Base-by-base conservation (phyloP, 1,139 yeast species). In the Casaregolazyma suthepensis region DNA sequence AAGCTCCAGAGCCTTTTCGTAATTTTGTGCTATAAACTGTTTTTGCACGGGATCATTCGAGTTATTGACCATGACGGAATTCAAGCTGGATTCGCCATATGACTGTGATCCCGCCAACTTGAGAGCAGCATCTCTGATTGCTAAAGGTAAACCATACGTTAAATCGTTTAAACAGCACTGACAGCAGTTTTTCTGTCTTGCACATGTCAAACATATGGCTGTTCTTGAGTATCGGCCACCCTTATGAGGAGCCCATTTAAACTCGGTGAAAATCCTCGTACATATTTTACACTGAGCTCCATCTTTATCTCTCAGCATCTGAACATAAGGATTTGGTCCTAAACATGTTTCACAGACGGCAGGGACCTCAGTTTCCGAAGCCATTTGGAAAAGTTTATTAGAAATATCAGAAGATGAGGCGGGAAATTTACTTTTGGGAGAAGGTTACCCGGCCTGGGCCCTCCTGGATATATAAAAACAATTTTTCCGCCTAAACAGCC, bases 111-210 rank as follows among this genome's bases (percentile, higher is more conserved):
- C 68, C 4, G 93, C 86, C 78, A 89, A 76, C 63, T 83, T 82
- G 63, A 90, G 70, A 1, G 96, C 89, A 1, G 91, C 82, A 62
- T 91, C 97, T 56, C 97, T 72, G 7, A 90, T 73, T 18, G 85
- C 82, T 17, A 89, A 68, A 0, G 96, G 91, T 23, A 93, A 79
- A 5, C 90, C 87, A 71, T 83, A 87, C 23, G 84, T 80, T 50
- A 89, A 73, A 70, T 93, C 98, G 45, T 87, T 70, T 81, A 89
- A 79, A 66, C 99, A 93, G 20, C 83, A 72, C 66, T 93, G 98
- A 65, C 99, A 93, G 60, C 96, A 86, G 69, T 87, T 85, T 59
- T 85, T 78, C 48, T 85, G 80, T 45, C 82, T 73, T 1, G 97
- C 84, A 70, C 99, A 93, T 0, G 91, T 82, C 43, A 73, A 67